Evolutionary conservation across 192 early-diverging fungal species (phyloP).

Genomic region (Coemansia sp.): DNA sequence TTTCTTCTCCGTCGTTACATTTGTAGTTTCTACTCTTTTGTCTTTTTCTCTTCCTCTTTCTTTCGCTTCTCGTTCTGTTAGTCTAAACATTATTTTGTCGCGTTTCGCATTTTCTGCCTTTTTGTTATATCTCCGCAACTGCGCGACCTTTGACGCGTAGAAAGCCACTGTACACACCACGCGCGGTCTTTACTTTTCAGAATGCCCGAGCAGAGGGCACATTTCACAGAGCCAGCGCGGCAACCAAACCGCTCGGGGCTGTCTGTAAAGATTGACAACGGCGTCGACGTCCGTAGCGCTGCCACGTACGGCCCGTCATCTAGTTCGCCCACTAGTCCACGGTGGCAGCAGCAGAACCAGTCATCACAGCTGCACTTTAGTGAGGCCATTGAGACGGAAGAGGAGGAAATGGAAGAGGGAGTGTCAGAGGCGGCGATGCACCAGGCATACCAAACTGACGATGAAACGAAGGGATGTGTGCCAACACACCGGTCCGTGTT

Average conservation of each 20-base stretch:
- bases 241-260: slow-evolving; percentile 3
- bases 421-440: background rate
- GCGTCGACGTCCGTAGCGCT: slow-evolving; percentile 11
- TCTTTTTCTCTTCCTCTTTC: slow-evolving; percentile 4
- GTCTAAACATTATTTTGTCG: slow-evolving; percentile 1
- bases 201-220: slow-evolving; percentile 26
- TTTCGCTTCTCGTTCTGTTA: background rate
- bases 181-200: background rate
- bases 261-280: background rate
- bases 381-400: slow-evolving; percentile 15
- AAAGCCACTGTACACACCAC: background rate
- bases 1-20: background rate
- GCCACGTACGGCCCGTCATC: slow-evolving; percentile 23
- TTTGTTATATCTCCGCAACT: background rate
- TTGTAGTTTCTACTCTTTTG: background rate
- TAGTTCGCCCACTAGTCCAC: slow-evolving; percentile 7
- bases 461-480: slow-evolving; percentile 36
- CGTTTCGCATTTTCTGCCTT: slow-evolving; percentile 5
- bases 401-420: background rate
- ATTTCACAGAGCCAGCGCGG: slow-evolving; percentile 36
- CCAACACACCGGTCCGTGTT: slow-evolving; percentile 44
- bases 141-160: background rate
- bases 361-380: background rate
- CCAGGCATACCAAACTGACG: slow-evolving; percentile 8
- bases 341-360: background rate